Conservation (phyloP, 1,284 basidiomycete species). For the Cutaneotrichosporon sp. region DNA sequence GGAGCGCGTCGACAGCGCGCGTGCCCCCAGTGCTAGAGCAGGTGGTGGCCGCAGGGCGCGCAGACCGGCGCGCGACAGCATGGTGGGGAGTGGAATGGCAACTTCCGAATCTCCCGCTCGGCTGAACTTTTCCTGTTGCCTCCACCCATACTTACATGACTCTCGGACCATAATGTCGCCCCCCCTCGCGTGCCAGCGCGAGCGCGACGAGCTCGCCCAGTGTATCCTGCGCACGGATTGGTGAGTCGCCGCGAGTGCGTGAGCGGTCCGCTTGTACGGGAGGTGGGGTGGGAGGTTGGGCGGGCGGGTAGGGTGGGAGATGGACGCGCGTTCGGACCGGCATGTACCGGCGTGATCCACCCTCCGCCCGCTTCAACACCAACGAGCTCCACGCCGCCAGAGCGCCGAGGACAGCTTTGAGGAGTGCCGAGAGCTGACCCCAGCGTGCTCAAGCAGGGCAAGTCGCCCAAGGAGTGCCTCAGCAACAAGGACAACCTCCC, state of each 20-base stretch:
- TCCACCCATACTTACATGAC: not conserved
- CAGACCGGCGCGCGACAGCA: not conserved
- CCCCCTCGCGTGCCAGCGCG: slow-evolving; percentile 36
- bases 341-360: too few species aligned
- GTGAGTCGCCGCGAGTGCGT: slow-evolving; percentile 31
- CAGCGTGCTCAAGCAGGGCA: slow-evolving; percentile 48
- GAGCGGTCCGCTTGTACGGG: not conserved
- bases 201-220: slow-evolving; percentile 48
- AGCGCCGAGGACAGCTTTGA: too few species aligned
- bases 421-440: not conserved
- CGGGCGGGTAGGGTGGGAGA: not conserved
- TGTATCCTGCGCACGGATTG: slow-evolving; percentile 52
- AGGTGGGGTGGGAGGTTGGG: not conserved
- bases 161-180: slow-evolving; percentile 4
- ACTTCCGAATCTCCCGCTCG: too few species aligned
- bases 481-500: slow-evolving; percentile 45
- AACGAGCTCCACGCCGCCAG: too few species aligned
- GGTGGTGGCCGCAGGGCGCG: not conserved
- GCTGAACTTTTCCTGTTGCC: not conserved
- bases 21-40: too few species aligned
- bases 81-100: not conserved
- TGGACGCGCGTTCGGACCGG: too few species aligned
- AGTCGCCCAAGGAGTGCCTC: slow-evolving; percentile 47
- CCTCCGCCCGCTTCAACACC: too few species aligned
- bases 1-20: not conserved